phyloP scores from a whole-genome alignment of 495 filamentous ascomycete genomes.

The Evernia prunastri region DNA sequence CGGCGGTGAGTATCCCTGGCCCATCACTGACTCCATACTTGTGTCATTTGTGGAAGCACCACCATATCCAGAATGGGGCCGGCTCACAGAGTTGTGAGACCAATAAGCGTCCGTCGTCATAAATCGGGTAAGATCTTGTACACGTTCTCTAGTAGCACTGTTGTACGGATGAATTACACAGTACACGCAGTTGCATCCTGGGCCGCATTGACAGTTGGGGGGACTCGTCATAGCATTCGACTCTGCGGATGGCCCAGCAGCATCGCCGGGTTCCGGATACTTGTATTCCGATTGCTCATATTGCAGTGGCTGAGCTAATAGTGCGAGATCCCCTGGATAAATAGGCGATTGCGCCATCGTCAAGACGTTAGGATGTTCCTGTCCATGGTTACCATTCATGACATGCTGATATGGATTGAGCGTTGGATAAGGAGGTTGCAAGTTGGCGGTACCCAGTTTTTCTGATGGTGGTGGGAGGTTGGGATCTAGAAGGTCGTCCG shows the following conservation, averaged over 20 bases:
- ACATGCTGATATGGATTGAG: neutral
- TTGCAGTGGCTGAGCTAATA: neutral
- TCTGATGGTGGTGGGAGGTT: neutral
- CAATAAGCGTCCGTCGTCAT: constrained; percentile 1
- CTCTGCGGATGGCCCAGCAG: neutral
- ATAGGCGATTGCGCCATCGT: neutral
- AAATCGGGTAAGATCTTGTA: constrained; percentile 41
- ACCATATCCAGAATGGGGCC: constrained; percentile 1
- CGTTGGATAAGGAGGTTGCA: neutral
- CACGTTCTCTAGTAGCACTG: constrained; percentile 58
- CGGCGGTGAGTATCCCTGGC: neutral
- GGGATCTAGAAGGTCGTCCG: neutral
- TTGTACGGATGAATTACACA: constrained; percentile 70
- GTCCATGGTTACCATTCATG: neutral
- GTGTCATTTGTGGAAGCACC: neutral
- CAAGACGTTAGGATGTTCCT: neutral
- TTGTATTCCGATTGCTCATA: neutral
- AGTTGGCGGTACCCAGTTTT: neutral
- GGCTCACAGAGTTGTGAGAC: neutral
- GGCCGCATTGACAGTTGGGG: constrained; percentile 58
- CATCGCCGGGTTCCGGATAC: neutral
- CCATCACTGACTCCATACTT: neutral
- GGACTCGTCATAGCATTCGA: constrained; percentile 7
- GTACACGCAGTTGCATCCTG: constrained; percentile 61
- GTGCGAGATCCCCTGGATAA: too few relatives aligned